Percentiles rank a stretch among this genome's conserved stretches.
Evolutionary conservation across 495 filamentous ascomycete species (phyloP).

Genomic region (Cetradonia linearis): DNA sequence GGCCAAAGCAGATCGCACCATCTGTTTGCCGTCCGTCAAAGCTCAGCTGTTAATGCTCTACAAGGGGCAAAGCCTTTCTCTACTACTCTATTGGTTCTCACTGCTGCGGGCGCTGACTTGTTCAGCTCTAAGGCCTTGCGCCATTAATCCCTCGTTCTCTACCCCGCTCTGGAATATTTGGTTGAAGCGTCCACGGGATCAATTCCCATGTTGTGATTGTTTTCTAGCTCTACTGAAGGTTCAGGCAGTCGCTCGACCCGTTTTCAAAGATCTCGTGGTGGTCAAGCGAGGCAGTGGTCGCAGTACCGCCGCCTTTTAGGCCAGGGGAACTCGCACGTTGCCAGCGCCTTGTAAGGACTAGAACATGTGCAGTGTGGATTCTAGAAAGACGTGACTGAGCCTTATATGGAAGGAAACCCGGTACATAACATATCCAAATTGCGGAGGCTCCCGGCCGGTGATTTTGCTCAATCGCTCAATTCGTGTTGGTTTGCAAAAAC

Average conservation of each 20-base stretch:
- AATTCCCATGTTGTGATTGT: not conserved
- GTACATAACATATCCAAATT: not conserved
- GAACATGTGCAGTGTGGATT: slow-evolving; percentile 6
- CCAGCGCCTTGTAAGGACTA: slow-evolving; percentile 4
- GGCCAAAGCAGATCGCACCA: not conserved
- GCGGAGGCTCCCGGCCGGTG: not conserved
- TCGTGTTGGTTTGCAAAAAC: not conserved
- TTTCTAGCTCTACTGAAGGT: not conserved
- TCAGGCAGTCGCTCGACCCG: not conserved
- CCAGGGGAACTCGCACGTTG: not conserved
- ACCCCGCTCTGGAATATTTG: not conserved
- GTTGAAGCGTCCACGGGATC: not conserved
- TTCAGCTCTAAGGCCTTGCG: slow-evolving; percentile 8
- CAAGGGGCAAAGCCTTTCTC: not conserved
- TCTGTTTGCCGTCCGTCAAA: not conserved
- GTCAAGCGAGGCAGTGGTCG: not conserved
- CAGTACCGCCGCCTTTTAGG: not conserved
- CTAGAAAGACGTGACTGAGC: slow-evolving; percentile 10
- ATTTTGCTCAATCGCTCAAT: not conserved
- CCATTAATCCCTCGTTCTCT: not conserved
- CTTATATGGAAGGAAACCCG: not conserved
- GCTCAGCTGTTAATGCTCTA: not conserved
- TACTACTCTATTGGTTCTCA: not conserved
- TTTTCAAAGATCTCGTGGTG: not conserved
- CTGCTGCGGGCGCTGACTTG: slow-evolving; percentile 6